Conservation (phyloP, 768 basidiomycete species). For the Paxillus ammoniavirescens region DNA sequence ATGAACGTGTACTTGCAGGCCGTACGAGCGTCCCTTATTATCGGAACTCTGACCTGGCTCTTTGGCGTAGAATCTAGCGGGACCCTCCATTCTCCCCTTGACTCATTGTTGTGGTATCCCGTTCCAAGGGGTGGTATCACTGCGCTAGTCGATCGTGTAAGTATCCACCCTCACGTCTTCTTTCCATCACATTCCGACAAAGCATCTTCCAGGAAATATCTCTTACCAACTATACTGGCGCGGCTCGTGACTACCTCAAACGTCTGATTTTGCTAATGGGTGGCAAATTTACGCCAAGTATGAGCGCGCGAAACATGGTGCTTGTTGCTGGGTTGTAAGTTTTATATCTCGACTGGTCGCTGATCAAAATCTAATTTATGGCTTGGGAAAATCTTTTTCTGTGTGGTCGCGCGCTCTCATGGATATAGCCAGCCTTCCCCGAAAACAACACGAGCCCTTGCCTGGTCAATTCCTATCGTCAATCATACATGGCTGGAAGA, state of each 20-base stretch:
- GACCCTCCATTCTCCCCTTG: slow-evolving; percentile 57
- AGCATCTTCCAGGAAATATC: slow-evolving; percentile 59
- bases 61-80: slow-evolving; percentile 73
- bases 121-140: slow-evolving; percentile 60
- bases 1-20: slow-evolving; percentile 45
- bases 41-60: slow-evolving; percentile 83
- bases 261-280: slow-evolving; percentile 76
- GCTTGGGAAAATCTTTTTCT: slow-evolving; percentile 38
- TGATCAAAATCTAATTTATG: not conserved
- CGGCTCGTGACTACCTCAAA: slow-evolving; percentile 85
- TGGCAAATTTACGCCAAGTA: slow-evolving; percentile 76
- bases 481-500: slow-evolving; percentile 94
- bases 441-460: slow-evolving; percentile 71
- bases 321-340: slow-evolving; percentile 84
- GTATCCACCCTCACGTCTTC: slow-evolving; percentile 21
- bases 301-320: slow-evolving; percentile 74
- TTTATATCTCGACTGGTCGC: not conserved
- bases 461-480: slow-evolving; percentile 84
- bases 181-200: not conserved
- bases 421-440: slow-evolving; percentile 34
- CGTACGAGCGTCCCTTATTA: slow-evolving; percentile 35
- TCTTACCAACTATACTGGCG: slow-evolving; percentile 86
- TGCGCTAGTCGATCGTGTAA: slow-evolving; percentile 60
- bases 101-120: slow-evolving; percentile 85
- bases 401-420: not conserved